Evolutionary conservation across 2,329 filamentous ascomycete genomes (phyloP), one percentile per base, ranked within the genome.

Genomic region (Penicillium sclerotiorum): DNA sequence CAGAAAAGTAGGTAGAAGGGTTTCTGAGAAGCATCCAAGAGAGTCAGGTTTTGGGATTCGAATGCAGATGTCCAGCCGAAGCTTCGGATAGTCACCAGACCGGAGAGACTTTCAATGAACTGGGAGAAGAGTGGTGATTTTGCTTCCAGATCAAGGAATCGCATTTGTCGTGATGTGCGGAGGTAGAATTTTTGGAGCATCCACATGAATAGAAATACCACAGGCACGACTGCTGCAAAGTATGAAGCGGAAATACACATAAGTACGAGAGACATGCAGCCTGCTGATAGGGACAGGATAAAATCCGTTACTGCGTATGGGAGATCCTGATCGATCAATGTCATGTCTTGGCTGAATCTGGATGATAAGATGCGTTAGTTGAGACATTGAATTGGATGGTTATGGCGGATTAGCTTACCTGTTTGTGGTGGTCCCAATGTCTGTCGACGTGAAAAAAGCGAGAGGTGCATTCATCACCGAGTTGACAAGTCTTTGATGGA

Each of bases 1-100:
- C 55, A 60, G 22, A 47, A 53, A 0, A 64, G 39, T n/a, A 62
- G 23, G 18, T 61, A 64, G 8, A 47, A 58, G 1, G 62, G 60
- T 13, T 42, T 49, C 27, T 64, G 62, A 1, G 57, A 59, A 1
- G 18, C 18, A 8, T 59, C 49, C 4, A 65, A 35, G 1, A 33
- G 15, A 3, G 25, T 33, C 1, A 44, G 25, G 15, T 49, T 46
- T 23, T 25, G 45, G 5, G 41, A 15, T 11, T 48, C 38, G 11
- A 54, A 41, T 4, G 18, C 32, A 5, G 33, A 1, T 8, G 18
- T 45, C 57, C 51, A 60, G 4, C 37, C 47, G 13, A 59, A 53
- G 7, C 56, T 51, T 5, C 58, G 54, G 3, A 59, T 49, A 3
- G 56, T 59, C 8, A 38, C 13, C 3, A 60, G 48, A 9, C 56